A percentile compares a stretch with the other conserved stretches of the same genome.
Conservation (phyloP, 1,284 basidiomycete genomes). For the Heterobasidion parviporum region DNA sequence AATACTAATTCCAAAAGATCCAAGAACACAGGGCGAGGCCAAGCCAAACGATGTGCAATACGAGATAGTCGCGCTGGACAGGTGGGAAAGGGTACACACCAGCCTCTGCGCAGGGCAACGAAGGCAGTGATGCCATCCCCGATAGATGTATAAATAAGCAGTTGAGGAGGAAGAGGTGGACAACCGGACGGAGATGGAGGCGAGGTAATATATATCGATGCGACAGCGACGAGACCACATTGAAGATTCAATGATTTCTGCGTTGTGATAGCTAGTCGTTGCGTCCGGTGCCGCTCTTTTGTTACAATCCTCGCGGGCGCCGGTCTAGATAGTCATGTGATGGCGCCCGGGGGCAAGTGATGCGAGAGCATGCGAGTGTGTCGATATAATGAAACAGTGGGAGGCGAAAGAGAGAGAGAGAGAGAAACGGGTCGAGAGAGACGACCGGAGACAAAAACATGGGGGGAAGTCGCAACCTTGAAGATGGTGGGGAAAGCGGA, state of each 20-base stretch:
- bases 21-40: conserved; percentile 31
- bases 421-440: not conserved
- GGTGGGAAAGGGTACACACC: conserved; percentile 15
- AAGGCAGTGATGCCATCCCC: not conserved
- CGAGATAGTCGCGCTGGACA: conserved; percentile 25
- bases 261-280: conserved; percentile 19
- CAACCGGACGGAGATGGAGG: conserved; percentile 8
- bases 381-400: conserved; percentile 13
- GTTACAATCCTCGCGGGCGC: conserved; percentile 22
- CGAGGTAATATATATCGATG: conserved; percentile 26
- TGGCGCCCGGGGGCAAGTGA: conserved; percentile 10
- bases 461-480: not conserved
- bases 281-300: conserved; percentile 21
- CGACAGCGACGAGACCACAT: conserved; percentile 10
- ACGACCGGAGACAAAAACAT: not conserved
- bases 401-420: not conserved
- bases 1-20: conserved; percentile 31
- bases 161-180: conserved; percentile 8
- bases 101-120: conserved; percentile 1
- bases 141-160: conserved; percentile 33
- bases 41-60: conserved; percentile 7
- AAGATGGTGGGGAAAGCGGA: not conserved
- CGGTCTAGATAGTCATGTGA: conserved; percentile 14
- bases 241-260: conserved; percentile 18
- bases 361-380: conserved; percentile 27